A percentile compares a stretch with the other conserved stretches of the same genome.
Conservation (phyloP, 2,329 filamentous ascomycete species). For the Plectosphaerella plurivora region DNA sequence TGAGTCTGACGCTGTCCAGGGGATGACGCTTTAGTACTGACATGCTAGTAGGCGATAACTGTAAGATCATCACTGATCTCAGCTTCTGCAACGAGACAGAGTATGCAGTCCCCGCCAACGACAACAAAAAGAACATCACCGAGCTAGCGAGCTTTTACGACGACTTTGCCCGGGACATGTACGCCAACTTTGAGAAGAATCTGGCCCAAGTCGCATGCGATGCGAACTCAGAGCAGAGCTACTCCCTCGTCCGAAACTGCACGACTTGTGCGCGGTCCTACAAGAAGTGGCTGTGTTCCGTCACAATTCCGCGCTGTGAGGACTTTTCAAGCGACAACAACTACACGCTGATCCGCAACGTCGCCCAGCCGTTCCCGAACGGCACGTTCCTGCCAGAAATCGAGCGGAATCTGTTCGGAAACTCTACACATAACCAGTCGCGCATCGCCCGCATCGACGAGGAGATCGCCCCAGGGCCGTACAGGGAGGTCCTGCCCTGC, state of each 20-base stretch:
- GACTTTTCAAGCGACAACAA: constrained; percentile 59
- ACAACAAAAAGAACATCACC: constrained; percentile 51
- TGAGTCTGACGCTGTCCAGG: constrained; percentile 34
- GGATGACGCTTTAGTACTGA: background rate
- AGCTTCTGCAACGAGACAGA: constrained; percentile 83
- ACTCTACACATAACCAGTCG: constrained; percentile 47
- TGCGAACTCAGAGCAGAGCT: constrained; percentile 65
- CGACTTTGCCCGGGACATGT: constrained; percentile 63
- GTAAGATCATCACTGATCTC: constrained; percentile 81
- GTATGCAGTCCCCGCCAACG: constrained; percentile 85
- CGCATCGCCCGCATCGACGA: constrained; percentile 71
- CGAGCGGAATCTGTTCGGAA: constrained; percentile 19
- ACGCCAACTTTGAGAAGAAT: constrained; percentile 73
- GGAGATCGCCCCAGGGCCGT: constrained; percentile 74
- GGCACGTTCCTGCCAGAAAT: constrained; percentile 47
- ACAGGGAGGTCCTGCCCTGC: constrained; percentile 89
- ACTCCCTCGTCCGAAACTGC: constrained; percentile 77
- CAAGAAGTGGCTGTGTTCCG: constrained; percentile 92
- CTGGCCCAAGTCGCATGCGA: constrained; percentile 85
- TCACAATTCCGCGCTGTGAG: constrained; percentile 87
- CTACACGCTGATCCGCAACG: constrained; percentile 56
- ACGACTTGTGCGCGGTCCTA: constrained; percentile 74
- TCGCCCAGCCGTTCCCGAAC: constrained; percentile 66
- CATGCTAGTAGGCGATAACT: constrained; percentile 61
- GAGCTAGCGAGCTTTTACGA: constrained; percentile 74